Evolutionary conservation across 139 green algal species (phyloP), one percentile per base, ranked within the genome.

Genomic region (Trebouxia sp.): DNA sequence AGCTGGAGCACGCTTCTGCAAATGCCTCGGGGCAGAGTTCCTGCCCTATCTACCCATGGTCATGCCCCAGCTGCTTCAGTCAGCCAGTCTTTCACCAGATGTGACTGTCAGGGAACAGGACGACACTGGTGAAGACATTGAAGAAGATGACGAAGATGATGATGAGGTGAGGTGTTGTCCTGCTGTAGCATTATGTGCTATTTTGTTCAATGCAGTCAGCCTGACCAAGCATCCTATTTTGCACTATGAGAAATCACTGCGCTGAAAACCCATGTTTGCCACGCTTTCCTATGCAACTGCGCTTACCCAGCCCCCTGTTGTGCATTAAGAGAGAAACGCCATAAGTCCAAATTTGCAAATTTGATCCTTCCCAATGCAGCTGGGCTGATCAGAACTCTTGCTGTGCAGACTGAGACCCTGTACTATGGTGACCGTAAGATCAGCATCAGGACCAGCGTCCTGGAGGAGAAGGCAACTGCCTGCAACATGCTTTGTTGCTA

Each of bases 401-500:
- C 79, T 24, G 35, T 66, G 22, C 83, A 92, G 82, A 51, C 90
- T 6, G 93, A 97, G 84, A 93, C 87, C 1, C 90, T 96, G 43
- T 84, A 91, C 55, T 50, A 97, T n/a, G 94, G 92, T 14, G 92
- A 93, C 85, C 90, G 91, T 76, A 84, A 84, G 39, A 91, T 97
- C 30, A 83, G 76, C 56, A 93, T 97, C 80, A 84, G 89, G 62
- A 97, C 93, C 26, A 88, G 82, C 43, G 84, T 91, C 65, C 85
- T 98, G 84, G 95, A 99, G 85, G 96, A 99, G 86, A 98, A 99
- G 89, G 92, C 95, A 17, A 99, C 94, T 0, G 97, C 97, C 30
- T 98, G 95, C 91, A 94, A 92, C 90, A 99, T 99, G 97, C 88
- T 99, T 26, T 95, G 89, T 84, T 98, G 97, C 89, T 99, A 99